A percentile compares a stretch with the other conserved stretches of the same genome.
Evolutionary conservation across 305 asterid genomes (phyloP).

Genomic region (Striga hermonthica): DNA sequence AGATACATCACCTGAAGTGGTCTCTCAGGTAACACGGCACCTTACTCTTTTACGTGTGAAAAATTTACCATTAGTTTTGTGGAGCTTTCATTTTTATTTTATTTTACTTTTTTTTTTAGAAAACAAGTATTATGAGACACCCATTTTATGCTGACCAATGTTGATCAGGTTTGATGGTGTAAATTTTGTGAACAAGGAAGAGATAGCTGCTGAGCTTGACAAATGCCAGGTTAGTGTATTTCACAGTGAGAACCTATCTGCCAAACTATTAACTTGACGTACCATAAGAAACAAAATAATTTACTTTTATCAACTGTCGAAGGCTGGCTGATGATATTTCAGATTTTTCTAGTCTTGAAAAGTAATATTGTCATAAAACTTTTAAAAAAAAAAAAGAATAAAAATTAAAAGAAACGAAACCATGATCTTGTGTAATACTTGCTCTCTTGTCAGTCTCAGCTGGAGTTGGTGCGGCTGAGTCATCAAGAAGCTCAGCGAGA

Average conservation of each 20-base stretch:
- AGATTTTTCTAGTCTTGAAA: no score
- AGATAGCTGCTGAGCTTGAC: constrained; percentile 47
- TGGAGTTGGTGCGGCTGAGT: constrained; percentile 55
- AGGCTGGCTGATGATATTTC: no score
- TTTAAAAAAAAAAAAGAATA: no score
- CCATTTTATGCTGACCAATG: constrained; percentile 21
- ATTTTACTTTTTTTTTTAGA: no score
- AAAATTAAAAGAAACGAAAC: no score
- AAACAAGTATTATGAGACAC: background rate
- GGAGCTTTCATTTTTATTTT: constrained; percentile 9
- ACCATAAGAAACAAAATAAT: no score
- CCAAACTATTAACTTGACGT: constrained; percentile 17
- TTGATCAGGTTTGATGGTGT: constrained; percentile 55
- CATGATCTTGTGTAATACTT: constrained; percentile 2
- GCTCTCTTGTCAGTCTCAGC: constrained; percentile 47
- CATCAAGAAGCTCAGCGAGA: constrained; percentile 80
- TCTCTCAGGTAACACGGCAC: constrained; percentile 55
- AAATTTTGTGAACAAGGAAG: constrained; percentile 40
- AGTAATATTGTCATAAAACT: no score
- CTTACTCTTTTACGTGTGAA: background rate
- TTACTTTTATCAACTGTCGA: no score
- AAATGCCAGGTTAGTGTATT: constrained; percentile 62
- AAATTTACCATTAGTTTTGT: constrained; percentile 19
- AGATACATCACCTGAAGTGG: constrained; percentile 86
- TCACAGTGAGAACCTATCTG: constrained; percentile 14